A percentile compares a stretch with the other conserved stretches of the same genome.
These are phyloP conservation scores for Epichloe uncinata DNA, from an alignment of 2,329 filamentous ascomycete genomes.

Conservation along the genomic window DNA sequence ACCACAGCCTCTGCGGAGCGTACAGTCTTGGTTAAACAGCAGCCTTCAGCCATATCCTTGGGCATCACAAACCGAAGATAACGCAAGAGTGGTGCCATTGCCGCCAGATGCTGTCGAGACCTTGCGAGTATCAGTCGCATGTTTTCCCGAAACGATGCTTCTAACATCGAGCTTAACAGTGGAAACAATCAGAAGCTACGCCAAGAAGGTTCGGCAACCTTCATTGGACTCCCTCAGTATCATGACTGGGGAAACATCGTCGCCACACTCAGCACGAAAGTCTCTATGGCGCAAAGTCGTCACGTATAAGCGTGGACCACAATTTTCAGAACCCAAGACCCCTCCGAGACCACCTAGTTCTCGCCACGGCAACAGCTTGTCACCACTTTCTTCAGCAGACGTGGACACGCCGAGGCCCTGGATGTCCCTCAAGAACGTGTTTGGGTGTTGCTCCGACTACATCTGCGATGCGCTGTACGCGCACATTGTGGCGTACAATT, in stretches of 20 bases:
- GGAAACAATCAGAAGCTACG: constrained; percentile 43
- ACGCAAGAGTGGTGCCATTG: constrained; percentile 31
- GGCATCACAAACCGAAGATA: constrained; percentile 20
- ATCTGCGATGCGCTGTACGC: constrained; percentile 47
- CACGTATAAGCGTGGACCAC: constrained; percentile 14
- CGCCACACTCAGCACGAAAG: constrained; percentile 10
- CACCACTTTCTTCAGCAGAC: constrained; percentile 8
- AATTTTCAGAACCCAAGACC: constrained; percentile 1
- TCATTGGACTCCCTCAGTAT: constrained; percentile 12
- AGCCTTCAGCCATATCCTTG: constrained; percentile 17
- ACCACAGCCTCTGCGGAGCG: constrained; percentile 20
- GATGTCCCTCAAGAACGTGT: constrained; percentile 36
- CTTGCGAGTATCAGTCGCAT: constrained; percentile 37
- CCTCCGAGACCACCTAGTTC: background rate
- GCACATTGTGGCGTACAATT: constrained; percentile 46
- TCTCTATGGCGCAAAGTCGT: constrained; percentile 26
- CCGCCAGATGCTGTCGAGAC: constrained; percentile 41
- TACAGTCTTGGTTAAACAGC: constrained; percentile 24
- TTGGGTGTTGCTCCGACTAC: constrained; percentile 37
- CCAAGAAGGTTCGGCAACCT: constrained; percentile 37
- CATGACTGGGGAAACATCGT: constrained; percentile 8
- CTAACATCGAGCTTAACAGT: constrained; percentile 40
- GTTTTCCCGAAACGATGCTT: constrained; percentile 48
- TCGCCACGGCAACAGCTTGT: constrained; percentile 4
- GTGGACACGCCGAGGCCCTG: constrained; percentile 22